Conservation (phyloP, 2,329 filamentous ascomycete species). For the Apiospora saccharicola region DNA sequence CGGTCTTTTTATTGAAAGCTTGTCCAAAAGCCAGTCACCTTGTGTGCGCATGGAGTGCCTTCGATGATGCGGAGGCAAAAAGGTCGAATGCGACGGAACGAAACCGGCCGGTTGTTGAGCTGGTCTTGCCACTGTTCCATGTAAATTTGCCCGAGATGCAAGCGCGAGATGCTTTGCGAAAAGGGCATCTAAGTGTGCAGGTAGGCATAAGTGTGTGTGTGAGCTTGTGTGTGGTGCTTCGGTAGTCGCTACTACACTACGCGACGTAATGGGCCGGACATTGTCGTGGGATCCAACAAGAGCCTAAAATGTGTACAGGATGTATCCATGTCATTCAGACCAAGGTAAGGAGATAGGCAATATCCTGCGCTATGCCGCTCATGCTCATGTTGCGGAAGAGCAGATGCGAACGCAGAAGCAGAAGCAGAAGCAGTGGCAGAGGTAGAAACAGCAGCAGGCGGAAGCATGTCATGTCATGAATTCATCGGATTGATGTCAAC, state of each 20-base stretch:
- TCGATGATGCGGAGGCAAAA: neutral
- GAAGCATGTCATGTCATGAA: slow-evolving; percentile 10
- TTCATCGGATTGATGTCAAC: slow-evolving; percentile 16
- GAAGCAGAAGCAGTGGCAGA: neutral
- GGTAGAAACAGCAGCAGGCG: too few relatives aligned
- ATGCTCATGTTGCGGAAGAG: neutral
- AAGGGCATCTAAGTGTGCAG: neutral
- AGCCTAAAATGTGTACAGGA: neutral
- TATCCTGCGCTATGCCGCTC: neutral
- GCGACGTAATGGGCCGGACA: slow-evolving; percentile 4
- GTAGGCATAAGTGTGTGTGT: neutral
- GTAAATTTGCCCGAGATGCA: neutral
- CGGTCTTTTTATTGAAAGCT: slow-evolving; percentile 15
- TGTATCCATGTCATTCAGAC: neutral
- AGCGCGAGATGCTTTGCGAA: slow-evolving; percentile 1
- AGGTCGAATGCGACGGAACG: slow-evolving; percentile 6
- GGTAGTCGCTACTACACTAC: slow-evolving; percentile 4
- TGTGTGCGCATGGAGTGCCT: neutral
- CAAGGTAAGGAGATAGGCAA: neutral
- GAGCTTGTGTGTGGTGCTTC: neutral
- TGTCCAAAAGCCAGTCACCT: slow-evolving; percentile 4
- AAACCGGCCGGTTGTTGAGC: neutral
- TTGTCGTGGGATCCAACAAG: neutral
- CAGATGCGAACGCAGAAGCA: neutral
- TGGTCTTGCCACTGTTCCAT: slow-evolving; percentile 1